Evolutionary conservation across 202 grass and related monocot species (phyloP), one percentile per base, ranked within the genome.

Genomic region (Bolboschoenoplectus hybrid): DNA sequence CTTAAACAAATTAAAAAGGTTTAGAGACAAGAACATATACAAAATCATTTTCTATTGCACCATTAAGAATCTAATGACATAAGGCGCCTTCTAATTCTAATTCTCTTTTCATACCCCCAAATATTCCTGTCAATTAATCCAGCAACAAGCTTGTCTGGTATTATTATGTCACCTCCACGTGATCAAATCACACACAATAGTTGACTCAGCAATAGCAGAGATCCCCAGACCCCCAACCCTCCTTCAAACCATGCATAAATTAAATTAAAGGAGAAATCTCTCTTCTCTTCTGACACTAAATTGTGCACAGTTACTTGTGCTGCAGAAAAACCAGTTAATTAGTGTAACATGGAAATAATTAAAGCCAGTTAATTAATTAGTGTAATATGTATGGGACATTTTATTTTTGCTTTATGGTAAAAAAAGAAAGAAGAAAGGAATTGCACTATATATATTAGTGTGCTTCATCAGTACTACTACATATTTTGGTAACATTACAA

Each of bases 51-150:
- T 71, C 7, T 51, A 84, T 55, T 84, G 35, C 26, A 26, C 6
- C 46, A 71, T 55, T 84, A 69, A 84, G 82, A 78, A 84, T 84
- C 82, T 84, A 84, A 84, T 84, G 44, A 84, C 34, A 66, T 50
- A 26, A 39, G 43, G 63, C 45, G 8, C 87, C 87, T 89, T 88
- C 82, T 57, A 86, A 81, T 68, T 67, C 71, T 85, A 89, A 89
- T 89, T 89, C 83, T 57, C 76, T 92, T 82, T 86, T 81, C 91
- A 87, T 79, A 88, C 73, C 74, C 92, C 90, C 89, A 89, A 94
- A 92, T 89, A 94, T 94, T 92, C 89, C 85, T 46, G 92, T 87
- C 87, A 90, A 93, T 26, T 26, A 26, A 26, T 91, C 91, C 78
- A 89, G 84, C 58, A 81, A 89, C 83, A 89, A 83, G 68, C 85